Conservation (phyloP, 306 rosid species). For the Medicago arabica region DNA sequence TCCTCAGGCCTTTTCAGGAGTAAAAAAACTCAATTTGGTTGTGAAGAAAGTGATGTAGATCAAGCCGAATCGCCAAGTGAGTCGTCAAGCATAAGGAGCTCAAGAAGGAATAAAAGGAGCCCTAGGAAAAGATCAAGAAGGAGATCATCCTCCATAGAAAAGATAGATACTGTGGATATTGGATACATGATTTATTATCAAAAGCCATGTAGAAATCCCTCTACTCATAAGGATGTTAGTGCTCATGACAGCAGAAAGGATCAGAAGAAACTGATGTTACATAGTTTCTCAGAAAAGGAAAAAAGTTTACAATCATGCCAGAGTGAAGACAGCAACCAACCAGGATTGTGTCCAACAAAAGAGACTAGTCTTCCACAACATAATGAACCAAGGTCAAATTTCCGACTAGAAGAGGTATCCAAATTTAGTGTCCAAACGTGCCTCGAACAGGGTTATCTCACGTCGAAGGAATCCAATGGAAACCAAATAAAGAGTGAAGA, state of each 20-base stretch:
- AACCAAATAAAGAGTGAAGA: conserved; percentile 15
- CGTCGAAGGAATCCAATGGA: background rate
- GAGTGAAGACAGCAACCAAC: background rate
- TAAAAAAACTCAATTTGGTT: conserved; percentile 21
- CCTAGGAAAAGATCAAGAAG: conserved; percentile 57
- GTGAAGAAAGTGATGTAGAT: conserved; percentile 28
- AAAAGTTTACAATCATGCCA: conserved; percentile 19
- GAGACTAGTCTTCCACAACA: background rate
- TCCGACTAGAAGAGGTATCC: background rate
- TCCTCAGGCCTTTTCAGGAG: conserved; percentile 32
- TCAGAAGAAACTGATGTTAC: conserved; percentile 26
- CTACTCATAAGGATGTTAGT: background rate
- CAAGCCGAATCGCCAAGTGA: conserved; percentile 46
- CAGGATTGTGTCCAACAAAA: background rate
- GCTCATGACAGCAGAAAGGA: background rate
- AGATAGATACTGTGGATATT: conserved; percentile 48
- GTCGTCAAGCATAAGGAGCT: conserved; percentile 46
- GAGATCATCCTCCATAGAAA: conserved; percentile 53
- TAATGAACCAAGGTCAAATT: background rate
- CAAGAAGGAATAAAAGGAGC: conserved; percentile 42
- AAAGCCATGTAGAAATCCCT: conserved; percentile 38
- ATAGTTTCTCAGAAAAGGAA: conserved; percentile 29
- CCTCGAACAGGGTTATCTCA: background rate
- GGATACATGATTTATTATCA: conserved; percentile 53
- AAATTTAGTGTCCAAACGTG: background rate